Percentiles rank a stretch among this genome's conserved stretches.
Evolutionary conservation across 345 rosid species (phyloP).

Genomic region (Eucalyptus sideroxylon): DNA sequence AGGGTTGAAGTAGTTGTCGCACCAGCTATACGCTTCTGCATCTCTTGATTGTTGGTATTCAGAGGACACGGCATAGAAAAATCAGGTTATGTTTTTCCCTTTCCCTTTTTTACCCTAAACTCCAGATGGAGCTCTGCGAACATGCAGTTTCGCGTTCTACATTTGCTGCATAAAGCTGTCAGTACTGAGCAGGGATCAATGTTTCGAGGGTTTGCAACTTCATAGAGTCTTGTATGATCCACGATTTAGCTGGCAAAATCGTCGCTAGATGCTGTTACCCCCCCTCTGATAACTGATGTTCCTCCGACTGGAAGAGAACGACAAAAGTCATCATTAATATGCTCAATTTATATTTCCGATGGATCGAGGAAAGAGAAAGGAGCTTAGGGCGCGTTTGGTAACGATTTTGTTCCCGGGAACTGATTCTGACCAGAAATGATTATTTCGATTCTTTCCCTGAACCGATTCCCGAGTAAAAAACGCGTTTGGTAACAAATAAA

Average conservation of each 20-base stretch:
- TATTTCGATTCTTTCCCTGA: no score
- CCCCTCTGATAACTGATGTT: not conserved
- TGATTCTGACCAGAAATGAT: no score
- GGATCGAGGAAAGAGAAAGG: not conserved
- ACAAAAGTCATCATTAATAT: no score
- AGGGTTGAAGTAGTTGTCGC: not conserved
- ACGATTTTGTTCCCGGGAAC: no score
- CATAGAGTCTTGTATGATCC: not conserved
- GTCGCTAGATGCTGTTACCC: not conserved
- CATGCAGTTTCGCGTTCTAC: not conserved
- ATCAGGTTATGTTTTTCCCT: not conserved
- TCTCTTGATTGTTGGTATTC: not conserved
- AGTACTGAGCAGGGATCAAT: not conserved
- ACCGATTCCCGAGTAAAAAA: no score
- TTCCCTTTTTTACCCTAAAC: not conserved
- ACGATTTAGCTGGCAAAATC: not conserved
- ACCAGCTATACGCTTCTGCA: not conserved
- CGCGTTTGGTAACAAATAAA: no score
- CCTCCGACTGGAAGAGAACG: not conserved
- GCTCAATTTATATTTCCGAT: not conserved
- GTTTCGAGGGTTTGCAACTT: not conserved
- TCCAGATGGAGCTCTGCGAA: not conserved
- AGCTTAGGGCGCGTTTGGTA: no score
- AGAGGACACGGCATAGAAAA: not conserved
- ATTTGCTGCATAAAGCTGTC: not conserved